Conservation (phyloP, 768 basidiomycete genomes). For the Chalciporus sphaerocephalus region DNA sequence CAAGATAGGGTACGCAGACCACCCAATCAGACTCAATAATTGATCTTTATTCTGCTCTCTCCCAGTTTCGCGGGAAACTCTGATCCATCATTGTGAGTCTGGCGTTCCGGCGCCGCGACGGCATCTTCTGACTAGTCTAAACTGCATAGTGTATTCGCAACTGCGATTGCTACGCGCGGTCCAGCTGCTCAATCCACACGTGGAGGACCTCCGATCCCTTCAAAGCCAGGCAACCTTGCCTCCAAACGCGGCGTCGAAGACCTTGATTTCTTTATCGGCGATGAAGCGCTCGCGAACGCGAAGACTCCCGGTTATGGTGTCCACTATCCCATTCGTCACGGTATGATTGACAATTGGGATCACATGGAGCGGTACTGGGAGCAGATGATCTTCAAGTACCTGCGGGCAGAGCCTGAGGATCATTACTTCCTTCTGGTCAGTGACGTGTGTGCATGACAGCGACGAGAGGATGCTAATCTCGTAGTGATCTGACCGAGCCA, state of each 20-base stretch:
- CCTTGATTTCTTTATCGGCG: constrained; percentile 99
- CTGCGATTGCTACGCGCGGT: constrained; percentile 87
- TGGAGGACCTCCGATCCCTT: constrained; percentile 72
- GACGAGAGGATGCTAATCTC: background rate
- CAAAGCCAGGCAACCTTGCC: constrained; percentile 87
- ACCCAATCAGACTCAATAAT: background rate
- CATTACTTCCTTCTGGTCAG: constrained; percentile 95
- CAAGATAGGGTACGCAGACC: constrained; percentile 79
- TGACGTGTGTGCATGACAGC: constrained; percentile 7
- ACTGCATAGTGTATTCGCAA: constrained; percentile 81
- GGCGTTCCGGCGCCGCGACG: constrained; percentile 1
- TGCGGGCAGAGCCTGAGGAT: constrained; percentile 97
- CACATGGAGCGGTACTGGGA: constrained; percentile 99
- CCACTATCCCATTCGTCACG: constrained; percentile 95
- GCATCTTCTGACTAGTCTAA: constrained; percentile 5
- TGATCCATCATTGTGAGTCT: constrained; percentile 90
- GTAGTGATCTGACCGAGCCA: constrained; percentile 81
- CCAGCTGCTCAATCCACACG: constrained; percentile 55
- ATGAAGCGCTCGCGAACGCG: constrained; percentile 92
- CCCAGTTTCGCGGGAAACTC: constrained; percentile 95
- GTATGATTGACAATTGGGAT: constrained; percentile 98
- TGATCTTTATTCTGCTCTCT: constrained; percentile 15
- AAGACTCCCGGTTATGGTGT: constrained; percentile 93
- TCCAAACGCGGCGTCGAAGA: constrained; percentile 98
- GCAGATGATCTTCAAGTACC: constrained; percentile 99